Evolutionary conservation across 805 yeast genomes (phyloP), one percentile per base, ranked within the genome.

Genomic region (Wickerhamomyces chaumierensis): DNA sequence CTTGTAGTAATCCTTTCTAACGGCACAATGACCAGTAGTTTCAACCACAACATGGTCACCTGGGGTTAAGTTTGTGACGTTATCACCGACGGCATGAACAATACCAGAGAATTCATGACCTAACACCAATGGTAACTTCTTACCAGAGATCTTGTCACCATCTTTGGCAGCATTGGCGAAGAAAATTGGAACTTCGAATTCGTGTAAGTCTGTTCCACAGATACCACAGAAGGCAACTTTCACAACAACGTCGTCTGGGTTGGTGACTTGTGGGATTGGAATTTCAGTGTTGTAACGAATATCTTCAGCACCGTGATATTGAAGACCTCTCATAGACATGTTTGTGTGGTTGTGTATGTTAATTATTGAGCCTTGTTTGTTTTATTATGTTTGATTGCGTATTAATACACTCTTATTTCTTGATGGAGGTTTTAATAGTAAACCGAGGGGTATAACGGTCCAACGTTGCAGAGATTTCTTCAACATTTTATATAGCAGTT

Each of bases 101-200:
- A 68, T 65, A 51, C 79, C 78, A 28, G 75, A 73, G 58, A 77
- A 75, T 55, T 73, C 79, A 56, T 73, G 79, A 42, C 79, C 79
- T 36, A 77, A 69, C 17, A 73, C 75, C 46, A 73, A 57, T 14
- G 79, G 79, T 42, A 73, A 58, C 37, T 69, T 71, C 39, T 49
- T 47, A 18, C 57, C 56, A 20, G 48, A 42, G 41, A 53, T 50
- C 32, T 39, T 45, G 31, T 53, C 57, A 34, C 57, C 57, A 42
- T 61, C 57, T 17, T 65, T 63, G 32, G 56, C 63, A 41, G 66
- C 62, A n/a, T 69, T 68, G 56, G 71, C 69, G 44, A 77, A 74
- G 39, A 74, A 72, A 15, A 81, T 81, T 2, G 81, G 84, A 19
- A 69, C 76, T 36, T 65, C 58, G 44, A 63, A 77, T 53, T 78